Base-by-base conservation (phyloP, 2,329 filamentous ascomycete genomes). In the Neurospora sp. region DNA sequence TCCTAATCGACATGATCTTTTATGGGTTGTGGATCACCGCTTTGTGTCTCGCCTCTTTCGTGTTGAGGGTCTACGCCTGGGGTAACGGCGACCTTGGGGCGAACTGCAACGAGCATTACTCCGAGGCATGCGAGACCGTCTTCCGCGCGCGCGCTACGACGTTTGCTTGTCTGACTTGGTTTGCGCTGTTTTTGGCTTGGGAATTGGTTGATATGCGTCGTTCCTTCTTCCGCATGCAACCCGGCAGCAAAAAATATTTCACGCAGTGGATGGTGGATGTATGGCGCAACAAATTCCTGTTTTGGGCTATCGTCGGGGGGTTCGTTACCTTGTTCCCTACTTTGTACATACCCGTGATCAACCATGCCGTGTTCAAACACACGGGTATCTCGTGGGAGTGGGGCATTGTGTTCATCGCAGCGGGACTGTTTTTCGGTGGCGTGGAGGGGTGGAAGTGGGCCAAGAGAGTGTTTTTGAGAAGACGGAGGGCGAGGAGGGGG, bases 121-220 rank as follows among this genome's bases (percentile, higher is more conserved):
- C 81, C 38, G 78, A 1, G 91, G 90, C 78, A 82, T 91, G 89
- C 78, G 82, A 83, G 10, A 78, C 81, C 2, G 86, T 91, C 3
- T 91, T 88, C 80, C 85, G 86, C 36, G 90, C 90, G 0, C 86
- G 90, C n/a, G 89, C 90, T 0, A 89, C 90, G 0, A 90, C 88
- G 1, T 93, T 91, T 75, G 88, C 90, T 0, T 89, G 87, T 13
- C 78, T 93, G 38, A 91, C 88, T 52, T 92, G 90, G 82, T 83
- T 89, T 66, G 84, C 91, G 1, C 82, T 93, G 6, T 85, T 91
- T 71, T 86, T 90, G 0, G 89, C 90, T 0, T 92, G 90, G 90
- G 90, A 93, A 79, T 88, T 91, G 75, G 88, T 91, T 76, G 88
- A 92, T 73, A 89, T 90, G 79, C 86, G 87, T 23, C 86, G 89